Conservation (phyloP, 345 rosid genomes). For the Linum lewisii region DNA sequence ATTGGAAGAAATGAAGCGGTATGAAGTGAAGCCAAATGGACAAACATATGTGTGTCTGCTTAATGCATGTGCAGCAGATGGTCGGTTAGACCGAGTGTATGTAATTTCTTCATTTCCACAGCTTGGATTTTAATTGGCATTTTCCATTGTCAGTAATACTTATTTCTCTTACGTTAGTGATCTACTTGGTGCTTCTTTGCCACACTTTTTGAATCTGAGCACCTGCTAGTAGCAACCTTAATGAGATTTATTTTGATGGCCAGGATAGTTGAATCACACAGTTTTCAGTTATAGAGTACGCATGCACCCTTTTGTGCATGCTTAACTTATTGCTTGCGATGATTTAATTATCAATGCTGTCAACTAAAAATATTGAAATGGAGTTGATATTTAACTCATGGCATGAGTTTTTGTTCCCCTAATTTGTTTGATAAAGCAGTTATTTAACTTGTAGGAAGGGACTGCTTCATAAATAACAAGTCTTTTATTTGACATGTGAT, state of each 20-base stretch:
- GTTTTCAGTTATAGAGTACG: no score
- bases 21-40: constrained; percentile 83
- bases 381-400: neutral
- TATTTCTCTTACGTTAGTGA: neutral
- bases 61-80: constrained; percentile 83
- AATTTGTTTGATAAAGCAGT: constrained; percentile 1
- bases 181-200: neutral
- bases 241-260: no score
- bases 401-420: neutral
- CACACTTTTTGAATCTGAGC: neutral
- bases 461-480: neutral
- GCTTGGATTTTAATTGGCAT: constrained; percentile 7
- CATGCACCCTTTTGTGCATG: no score
- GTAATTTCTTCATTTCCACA: constrained; percentile 28
- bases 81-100: constrained; percentile 80
- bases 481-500: constrained; percentile 13
- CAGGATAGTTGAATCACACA: no score
- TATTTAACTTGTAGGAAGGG: neutral
- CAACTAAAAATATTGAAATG: neutral
- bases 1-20: constrained; percentile 84
- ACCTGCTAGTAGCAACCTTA: neutral
- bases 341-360: neutral
- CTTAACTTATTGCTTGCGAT: neutral
- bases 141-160: neutral
- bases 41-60: constrained; percentile 80